Base-by-base conservation (phyloP, 1,284 basidiomycete species). In the Wolfiporia cocos region DNA sequence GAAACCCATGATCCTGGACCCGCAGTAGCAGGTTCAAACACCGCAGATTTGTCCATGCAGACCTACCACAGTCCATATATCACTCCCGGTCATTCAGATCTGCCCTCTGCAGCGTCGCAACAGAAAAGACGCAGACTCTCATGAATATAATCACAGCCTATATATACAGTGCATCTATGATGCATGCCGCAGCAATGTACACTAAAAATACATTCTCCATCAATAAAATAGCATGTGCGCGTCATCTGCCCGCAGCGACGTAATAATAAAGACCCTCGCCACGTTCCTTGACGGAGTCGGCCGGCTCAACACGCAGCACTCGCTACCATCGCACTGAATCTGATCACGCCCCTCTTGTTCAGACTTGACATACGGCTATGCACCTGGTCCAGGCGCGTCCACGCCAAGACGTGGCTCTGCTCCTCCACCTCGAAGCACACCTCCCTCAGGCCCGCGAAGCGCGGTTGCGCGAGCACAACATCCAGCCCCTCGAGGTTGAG, bases 401-500 rank as follows among this genome's bases (percentile, higher is more conserved):
- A n/a, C 15, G 19, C 38, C 2, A 21, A 18, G 2, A 34, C 18
- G 4, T 41, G 23, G 4, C 26, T 20, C 14, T 39, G 24, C 7
- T 31, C 17, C 19, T 49, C 46, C 15, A 55, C 42, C 22, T 50
- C 45, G 39, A 55, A 52, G 2, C 35, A 31, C 14, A 54, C 37
- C 6, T 23, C 21, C 23, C 40, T 26, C 20, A 54, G 39, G 31
- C 34, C 37, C 3, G 23, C 34, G 24, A 44, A 50, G 23, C 54
- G 45, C 9, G 24, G 17, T 12, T 51, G 50, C 7, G 49, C 48
- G 2, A 58, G 43, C 15, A 58, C 49, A 20, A 56, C 53, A 22
- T 52, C 48, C 12, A 58, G 38, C 2, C 53, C 56, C 30, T 56
- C 54, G 18, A 56, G 43, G 38, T 56, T 56, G 10, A 55, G 48